These are phyloP conservation scores for Lactifluus piperatus DNA, from an alignment of 768 basidiomycete genomes.

Conservation along the genomic window DNA sequence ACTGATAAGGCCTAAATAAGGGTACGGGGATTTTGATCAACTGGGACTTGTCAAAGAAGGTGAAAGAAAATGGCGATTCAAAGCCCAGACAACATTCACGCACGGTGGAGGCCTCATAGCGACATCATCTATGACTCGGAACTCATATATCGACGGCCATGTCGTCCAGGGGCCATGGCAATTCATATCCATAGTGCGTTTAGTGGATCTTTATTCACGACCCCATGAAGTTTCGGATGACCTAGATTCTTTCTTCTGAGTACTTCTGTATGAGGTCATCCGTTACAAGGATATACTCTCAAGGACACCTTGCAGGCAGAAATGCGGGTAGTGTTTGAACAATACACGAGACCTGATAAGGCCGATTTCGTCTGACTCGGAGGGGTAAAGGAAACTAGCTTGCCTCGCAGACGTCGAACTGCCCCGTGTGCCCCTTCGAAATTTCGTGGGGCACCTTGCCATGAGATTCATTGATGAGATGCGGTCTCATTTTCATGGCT, in stretches of 20 bases:
- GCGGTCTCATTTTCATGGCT: neutral
- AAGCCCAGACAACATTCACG: neutral
- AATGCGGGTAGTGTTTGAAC: too few species aligned
- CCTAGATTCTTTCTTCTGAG: slow-evolving; percentile 5
- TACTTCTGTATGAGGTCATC: neutral
- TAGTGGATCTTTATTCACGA: neutral
- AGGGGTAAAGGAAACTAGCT: too few species aligned
- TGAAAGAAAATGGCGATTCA: neutral
- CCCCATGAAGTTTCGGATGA: neutral
- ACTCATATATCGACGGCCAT: neutral
- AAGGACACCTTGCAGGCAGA: too few species aligned
- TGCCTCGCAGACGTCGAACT: too few species aligned
- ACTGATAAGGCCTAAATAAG: neutral
- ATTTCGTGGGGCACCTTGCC: neutral
- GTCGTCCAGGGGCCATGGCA: neutral
- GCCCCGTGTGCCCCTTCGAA: too few species aligned
- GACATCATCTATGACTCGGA: neutral
- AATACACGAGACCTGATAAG: too few species aligned
- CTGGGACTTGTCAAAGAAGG: slow-evolving; percentile 1
- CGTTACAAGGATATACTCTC: neutral
- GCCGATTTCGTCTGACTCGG: too few species aligned
- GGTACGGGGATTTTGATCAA: neutral
- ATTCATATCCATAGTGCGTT: neutral
- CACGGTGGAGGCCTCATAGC: neutral
- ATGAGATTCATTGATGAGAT: neutral